Evolutionary conservation across 2,329 filamentous ascomycete genomes (phyloP).

Genomic region (Fusarium heterosporum): DNA sequence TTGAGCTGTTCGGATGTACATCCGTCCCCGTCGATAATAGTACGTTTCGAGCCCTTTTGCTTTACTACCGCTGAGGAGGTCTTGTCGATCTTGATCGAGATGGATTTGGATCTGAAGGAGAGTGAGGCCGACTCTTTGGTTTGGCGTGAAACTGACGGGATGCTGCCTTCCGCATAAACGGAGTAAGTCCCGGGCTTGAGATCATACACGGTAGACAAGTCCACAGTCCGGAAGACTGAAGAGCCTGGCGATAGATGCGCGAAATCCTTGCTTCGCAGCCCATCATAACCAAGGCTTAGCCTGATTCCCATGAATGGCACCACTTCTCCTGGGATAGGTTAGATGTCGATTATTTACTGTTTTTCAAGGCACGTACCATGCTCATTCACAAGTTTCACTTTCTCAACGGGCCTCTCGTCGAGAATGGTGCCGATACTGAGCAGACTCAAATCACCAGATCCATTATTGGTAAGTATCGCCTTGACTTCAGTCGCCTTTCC

Average conservation of each 20-base stretch:
- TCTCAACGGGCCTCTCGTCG: conserved; percentile 29
- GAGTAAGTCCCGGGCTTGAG: conserved; percentile 26
- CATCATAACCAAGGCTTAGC: conserved; percentile 31
- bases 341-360: background rate
- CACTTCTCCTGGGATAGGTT: background rate
- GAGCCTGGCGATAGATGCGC: conserved; percentile 13
- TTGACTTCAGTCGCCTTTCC: conserved; percentile 18
- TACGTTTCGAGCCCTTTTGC: conserved; percentile 13
- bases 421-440: conserved; percentile 33
- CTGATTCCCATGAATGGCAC: conserved; percentile 26
- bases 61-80: conserved; percentile 6
- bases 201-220: conserved; percentile 21
- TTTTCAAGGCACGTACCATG: background rate
- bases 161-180: conserved; percentile 18
- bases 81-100: conserved; percentile 16
- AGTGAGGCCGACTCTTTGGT: background rate
- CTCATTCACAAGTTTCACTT: conserved; percentile 14
- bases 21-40: background rate
- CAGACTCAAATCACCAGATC: background rate
- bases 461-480: conserved; percentile 19
- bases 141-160: background rate
- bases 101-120: conserved; percentile 10
- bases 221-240: conserved; percentile 16
- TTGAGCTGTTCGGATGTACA: conserved; percentile 22
- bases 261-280: conserved; percentile 16